A percentile compares a stretch with the other conserved stretches of the same genome.
phyloP scores from a whole-genome alignment of 345 rosid genomes.

The Gossypium longicalyx region DNA sequence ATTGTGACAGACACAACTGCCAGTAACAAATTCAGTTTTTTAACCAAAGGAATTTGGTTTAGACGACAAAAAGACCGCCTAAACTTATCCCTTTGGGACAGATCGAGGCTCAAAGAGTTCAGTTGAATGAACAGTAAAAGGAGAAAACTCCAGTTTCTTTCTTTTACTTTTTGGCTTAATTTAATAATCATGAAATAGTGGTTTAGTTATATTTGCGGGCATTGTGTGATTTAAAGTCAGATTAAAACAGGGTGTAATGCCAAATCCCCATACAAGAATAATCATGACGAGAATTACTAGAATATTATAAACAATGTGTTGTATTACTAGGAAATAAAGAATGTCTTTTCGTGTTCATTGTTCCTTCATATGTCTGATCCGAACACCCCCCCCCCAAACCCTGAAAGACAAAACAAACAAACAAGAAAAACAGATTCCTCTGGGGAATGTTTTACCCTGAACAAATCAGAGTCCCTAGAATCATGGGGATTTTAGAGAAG shows the following conservation, averaged over 20 bases:
- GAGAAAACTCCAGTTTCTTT: too few species aligned
- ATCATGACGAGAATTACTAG: neutral
- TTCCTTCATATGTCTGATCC: slow-evolving; percentile 4
- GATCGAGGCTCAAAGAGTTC: too few species aligned
- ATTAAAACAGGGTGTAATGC: neutral
- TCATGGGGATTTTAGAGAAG: neutral
- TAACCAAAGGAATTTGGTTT: too few species aligned
- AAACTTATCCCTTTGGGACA: too few species aligned
- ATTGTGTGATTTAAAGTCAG: too few species aligned
- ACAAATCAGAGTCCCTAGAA: neutral
- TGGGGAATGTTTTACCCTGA: neutral
- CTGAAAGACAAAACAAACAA: neutral
- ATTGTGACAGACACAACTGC: too few species aligned
- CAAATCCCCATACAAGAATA: neutral
- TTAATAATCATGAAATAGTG: too few species aligned
- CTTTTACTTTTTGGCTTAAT: too few species aligned
- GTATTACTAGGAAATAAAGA: neutral
- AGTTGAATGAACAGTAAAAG: too few species aligned
- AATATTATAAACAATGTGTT: slow-evolving; percentile 4
- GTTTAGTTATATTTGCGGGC: too few species aligned
- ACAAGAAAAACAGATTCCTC: neutral
- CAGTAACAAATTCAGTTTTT: too few species aligned
- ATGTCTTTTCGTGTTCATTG: neutral
- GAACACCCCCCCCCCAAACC: neutral
- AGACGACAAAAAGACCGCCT: too few species aligned